Base-by-base conservation (phyloP, 1,284 basidiomycete genomes). In the Coniferiporia sulphurascens region DNA sequence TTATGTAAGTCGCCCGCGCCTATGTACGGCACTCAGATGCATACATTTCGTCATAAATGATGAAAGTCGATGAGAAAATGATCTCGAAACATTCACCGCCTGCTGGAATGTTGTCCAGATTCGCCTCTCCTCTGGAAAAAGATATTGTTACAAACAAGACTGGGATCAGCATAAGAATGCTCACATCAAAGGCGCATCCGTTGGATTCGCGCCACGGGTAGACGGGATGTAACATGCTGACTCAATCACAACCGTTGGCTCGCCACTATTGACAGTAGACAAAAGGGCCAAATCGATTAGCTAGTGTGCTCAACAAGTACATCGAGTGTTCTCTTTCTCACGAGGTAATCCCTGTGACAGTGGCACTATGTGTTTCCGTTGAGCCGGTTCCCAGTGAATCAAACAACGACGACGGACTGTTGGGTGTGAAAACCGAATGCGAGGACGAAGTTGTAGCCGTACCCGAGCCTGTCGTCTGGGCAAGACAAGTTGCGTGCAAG, bases 1-100 rank as follows among this genome's bases (percentile, higher is more conserved):
- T 44, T 43, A 36, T 4, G 19, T 52, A 15, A 52, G 22, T n/a
- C 22, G 10, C 17, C 4, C 34, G 15, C 38, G 55, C 10, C 36
- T 36, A 1, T 53, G 35, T 13, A n/a, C n/a, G 27, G 27, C 15
- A 12, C 17, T 2, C 21, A 15, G 10, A 41, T 21, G 34, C 55
- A 9, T 27, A 61, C 59, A 61, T 15, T 12, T 35, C 44, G 8
- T 46, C 32, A 22, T 57, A 49, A 49, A 57, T 22, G 15, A 41
- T 44, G 12, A 34, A 17, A 7, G 55, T 55, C 44, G 59, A 61
- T 19, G 51, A 27, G 17, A 41, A 55, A 38, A 61, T 54, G 41
- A 61, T 46, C 49, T 53, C 44, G 8, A 57, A 12, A 34, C 59
- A 61, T 34, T 61, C 59, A 21, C 55, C 59, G n/a, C 59, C 59